phyloP scores from a whole-genome alignment of 345 rosid genomes.

The Adansonia digitata region DNA sequence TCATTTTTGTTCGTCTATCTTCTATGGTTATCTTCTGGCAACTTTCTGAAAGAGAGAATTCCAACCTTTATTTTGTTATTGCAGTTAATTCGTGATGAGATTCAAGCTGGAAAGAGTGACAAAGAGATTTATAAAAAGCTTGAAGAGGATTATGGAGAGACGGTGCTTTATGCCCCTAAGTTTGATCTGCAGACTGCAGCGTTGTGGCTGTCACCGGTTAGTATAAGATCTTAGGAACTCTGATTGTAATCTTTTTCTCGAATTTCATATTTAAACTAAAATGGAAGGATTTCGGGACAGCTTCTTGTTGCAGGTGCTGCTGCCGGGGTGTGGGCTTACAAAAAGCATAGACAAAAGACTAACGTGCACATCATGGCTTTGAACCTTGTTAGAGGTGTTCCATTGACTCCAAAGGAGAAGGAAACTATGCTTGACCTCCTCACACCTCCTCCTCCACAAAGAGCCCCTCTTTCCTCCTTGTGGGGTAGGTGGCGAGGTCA shows the following conservation, averaged over 20 bases:
- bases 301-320: slow-evolving; percentile 62
- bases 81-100: slow-evolving; percentile 93
- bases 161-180: slow-evolving; percentile 88
- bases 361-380: slow-evolving; percentile 88
- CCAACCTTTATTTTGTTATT: background rate
- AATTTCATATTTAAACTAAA: background rate
- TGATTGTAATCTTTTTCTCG: background rate
- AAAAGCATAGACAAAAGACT: slow-evolving; percentile 59
- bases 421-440: slow-evolving; percentile 84
- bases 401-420: slow-evolving; percentile 78
- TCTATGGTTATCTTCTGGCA: background rate
- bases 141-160: slow-evolving; percentile 92
- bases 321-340: slow-evolving; percentile 67
- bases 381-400: slow-evolving; percentile 70
- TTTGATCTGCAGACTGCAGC: slow-evolving; percentile 92
- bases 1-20: background rate
- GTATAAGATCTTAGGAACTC: slow-evolving; percentile 22
- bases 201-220: slow-evolving; percentile 85
- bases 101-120: slow-evolving; percentile 75
- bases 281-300: slow-evolving; percentile 24
- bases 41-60: background rate
- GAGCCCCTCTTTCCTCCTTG: slow-evolving; percentile 35
- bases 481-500: slow-evolving; percentile 40
- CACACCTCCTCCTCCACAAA: slow-evolving; percentile 63
- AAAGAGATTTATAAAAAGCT: slow-evolving; percentile 90